phyloP scores from a whole-genome alignment of 108 stramenopile species.

The Nitzschia putrida region DNA sequence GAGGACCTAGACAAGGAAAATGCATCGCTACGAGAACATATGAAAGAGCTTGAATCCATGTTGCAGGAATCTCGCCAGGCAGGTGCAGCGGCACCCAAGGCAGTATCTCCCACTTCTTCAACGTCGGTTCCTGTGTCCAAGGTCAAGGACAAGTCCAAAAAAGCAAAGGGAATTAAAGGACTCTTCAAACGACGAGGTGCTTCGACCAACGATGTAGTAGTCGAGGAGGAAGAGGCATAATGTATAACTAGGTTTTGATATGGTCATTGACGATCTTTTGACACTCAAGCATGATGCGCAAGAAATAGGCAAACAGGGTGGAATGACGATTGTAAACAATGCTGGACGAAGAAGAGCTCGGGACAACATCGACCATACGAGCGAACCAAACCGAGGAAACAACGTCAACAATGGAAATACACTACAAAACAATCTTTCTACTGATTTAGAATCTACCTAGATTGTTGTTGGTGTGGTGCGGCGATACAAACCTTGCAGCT shows the following conservation, averaged over 20 bases:
- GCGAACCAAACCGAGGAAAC: no score
- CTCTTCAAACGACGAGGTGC: slow-evolving; percentile 26
- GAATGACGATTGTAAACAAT: no score
- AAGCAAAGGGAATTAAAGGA: slow-evolving; percentile 25
- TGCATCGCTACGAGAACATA: slow-evolving; percentile 44
- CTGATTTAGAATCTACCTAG: no score
- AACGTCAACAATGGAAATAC: no score
- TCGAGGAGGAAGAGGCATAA: slow-evolving; percentile 9
- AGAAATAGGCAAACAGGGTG: no score
- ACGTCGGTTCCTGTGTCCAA: not conserved
- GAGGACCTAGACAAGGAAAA: slow-evolving; percentile 68
- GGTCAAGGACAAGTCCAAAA: slow-evolving; percentile 14
- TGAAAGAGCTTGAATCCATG: slow-evolving; percentile 57
- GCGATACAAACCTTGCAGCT: no score
- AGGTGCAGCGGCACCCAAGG: not conserved
- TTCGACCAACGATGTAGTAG: slow-evolving; percentile 19
- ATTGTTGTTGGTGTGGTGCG: no score
- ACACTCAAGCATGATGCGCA: no score
- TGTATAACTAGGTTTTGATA: slow-evolving; percentile 16
- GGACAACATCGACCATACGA: no score
- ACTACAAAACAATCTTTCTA: no score
- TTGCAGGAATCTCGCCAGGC: slow-evolving; percentile 2
- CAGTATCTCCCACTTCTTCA: not conserved
- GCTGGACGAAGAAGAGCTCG: no score
- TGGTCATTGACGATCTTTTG: no score